Conservation (phyloP, 352 stramenopile species). For the Paralagenidium karlingii region DNA sequence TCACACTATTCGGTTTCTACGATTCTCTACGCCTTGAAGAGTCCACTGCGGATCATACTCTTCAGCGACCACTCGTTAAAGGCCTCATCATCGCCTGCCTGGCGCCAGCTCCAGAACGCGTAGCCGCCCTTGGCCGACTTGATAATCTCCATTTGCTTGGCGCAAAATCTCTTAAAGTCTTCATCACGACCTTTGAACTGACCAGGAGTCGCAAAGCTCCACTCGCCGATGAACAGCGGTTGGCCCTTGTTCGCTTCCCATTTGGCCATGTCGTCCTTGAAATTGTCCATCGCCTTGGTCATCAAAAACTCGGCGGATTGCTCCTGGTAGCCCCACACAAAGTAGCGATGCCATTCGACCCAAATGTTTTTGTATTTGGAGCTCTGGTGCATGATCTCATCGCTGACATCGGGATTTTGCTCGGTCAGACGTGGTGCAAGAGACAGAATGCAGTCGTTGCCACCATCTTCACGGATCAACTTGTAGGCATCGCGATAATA, state of each 20-base stretch:
- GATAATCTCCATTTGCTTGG: slow-evolving; percentile 30
- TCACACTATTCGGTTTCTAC: no score
- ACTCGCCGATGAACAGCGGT: slow-evolving; percentile 47
- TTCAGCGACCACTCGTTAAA: slow-evolving; percentile 56
- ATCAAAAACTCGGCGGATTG: slow-evolving; percentile 34
- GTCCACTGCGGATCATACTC: slow-evolving; percentile 27
- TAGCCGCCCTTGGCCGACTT: slow-evolving; percentile 42
- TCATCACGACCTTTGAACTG: slow-evolving; percentile 34
- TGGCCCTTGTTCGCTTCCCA: slow-evolving; percentile 32
- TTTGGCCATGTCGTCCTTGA: slow-evolving; percentile 16
- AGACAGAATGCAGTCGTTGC: slow-evolving; percentile 51
- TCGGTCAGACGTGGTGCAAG: slow-evolving; percentile 36
- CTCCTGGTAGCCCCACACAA: slow-evolving; percentile 67
- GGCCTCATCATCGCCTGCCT: slow-evolving; percentile 42
- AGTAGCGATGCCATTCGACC: slow-evolving; percentile 78
- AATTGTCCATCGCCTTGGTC: slow-evolving; percentile 26
- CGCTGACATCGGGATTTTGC: slow-evolving; percentile 29
- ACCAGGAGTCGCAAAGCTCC: slow-evolving; percentile 38
- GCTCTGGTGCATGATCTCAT: slow-evolving; percentile 27
- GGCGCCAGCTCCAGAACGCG: slow-evolving; percentile 64
- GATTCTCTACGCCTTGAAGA: slow-evolving; percentile 1
- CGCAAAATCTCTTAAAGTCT: slow-evolving; percentile 32
- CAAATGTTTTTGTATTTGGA: slow-evolving; percentile 58
- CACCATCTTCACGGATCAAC: slow-evolving; percentile 22
- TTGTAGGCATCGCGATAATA: slow-evolving; percentile 68